A percentile compares a stretch with the other conserved stretches of the same genome.
Evolutionary conservation across 2,329 filamentous ascomycete species (phyloP).

Genomic region (Colletotrichum cereale): DNA sequence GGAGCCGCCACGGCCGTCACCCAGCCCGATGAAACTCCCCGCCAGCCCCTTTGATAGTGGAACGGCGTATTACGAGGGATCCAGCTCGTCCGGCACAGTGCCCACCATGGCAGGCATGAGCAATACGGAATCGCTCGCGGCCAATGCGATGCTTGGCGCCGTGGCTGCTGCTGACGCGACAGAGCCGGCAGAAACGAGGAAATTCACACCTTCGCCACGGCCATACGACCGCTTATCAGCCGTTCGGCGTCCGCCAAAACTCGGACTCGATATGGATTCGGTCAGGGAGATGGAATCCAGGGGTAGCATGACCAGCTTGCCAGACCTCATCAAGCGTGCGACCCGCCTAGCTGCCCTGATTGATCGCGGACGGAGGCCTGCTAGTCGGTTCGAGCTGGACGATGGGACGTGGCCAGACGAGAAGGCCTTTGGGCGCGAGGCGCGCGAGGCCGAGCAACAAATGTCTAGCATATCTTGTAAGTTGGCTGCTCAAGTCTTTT

Average conservation of each 20-base stretch:
- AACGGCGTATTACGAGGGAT: constrained; percentile 61
- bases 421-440: constrained; percentile 53
- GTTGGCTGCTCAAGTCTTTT: background rate
- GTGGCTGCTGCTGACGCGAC: constrained; percentile 63
- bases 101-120: constrained; percentile 46
- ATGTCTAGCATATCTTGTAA: constrained; percentile 52
- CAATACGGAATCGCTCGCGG: constrained; percentile 49
- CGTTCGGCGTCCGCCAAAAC: constrained; percentile 74
- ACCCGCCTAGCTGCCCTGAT: constrained; percentile 89
- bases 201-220: constrained; percentile 46
- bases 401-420: constrained; percentile 64
- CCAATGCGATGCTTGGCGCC: constrained; percentile 63
- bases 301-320: constrained; percentile 90
- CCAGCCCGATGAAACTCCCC: constrained; percentile 51
- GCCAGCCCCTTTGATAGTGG: constrained; percentile 55
- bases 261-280: constrained; percentile 79
- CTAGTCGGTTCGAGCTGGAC: constrained; percentile 66
- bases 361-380: constrained; percentile 80
- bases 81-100: constrained; percentile 60
- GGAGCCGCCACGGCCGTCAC: constrained; percentile 51
- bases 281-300: constrained; percentile 85
- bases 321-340: constrained; percentile 90
- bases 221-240: constrained; percentile 64
- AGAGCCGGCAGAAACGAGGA: constrained; percentile 52
- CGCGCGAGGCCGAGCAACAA: constrained; percentile 54